These are phyloP conservation scores for Saturnispora quitensis DNA, from an alignment of 805 yeast genomes.

Conservation along the genomic window DNA sequence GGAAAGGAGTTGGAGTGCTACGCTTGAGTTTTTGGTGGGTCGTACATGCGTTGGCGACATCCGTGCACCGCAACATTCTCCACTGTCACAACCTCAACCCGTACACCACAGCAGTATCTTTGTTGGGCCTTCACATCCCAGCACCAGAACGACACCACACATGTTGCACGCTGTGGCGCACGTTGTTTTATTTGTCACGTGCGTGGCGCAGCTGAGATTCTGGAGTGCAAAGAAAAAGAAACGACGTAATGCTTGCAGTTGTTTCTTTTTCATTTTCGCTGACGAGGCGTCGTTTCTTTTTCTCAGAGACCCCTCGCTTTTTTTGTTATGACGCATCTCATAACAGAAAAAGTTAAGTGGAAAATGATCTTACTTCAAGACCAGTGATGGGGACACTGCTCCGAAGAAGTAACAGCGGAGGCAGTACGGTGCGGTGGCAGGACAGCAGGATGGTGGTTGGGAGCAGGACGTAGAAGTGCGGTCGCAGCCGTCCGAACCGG, in stretches of 20 bases:
- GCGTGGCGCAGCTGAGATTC: no score
- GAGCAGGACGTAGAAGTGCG: neutral
- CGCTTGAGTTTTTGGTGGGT: no score
- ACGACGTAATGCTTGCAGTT: neutral
- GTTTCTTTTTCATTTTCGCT: neutral
- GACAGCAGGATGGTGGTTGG: neutral
- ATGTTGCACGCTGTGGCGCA: neutral
- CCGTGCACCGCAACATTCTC: neutral
- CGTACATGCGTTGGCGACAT: neutral
- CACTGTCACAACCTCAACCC: no score
- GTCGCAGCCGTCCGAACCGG: neutral
- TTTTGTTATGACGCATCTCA: neutral
- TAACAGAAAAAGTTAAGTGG: neutral
- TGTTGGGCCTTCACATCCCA: no score
- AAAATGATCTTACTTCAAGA: neutral
- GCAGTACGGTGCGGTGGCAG: neutral
- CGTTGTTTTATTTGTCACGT: no score
- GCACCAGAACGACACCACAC: no score
- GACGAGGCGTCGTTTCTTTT: neutral
- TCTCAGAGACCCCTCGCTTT: neutral
- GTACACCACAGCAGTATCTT: no score
- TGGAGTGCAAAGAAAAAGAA: neutral
- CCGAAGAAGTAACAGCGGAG: neutral
- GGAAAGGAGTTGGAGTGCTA: no score
- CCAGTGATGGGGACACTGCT: neutral